Evolutionary conservation across 208 protist species (phyloP).

Genomic region (Crithidia bombi): DNA sequence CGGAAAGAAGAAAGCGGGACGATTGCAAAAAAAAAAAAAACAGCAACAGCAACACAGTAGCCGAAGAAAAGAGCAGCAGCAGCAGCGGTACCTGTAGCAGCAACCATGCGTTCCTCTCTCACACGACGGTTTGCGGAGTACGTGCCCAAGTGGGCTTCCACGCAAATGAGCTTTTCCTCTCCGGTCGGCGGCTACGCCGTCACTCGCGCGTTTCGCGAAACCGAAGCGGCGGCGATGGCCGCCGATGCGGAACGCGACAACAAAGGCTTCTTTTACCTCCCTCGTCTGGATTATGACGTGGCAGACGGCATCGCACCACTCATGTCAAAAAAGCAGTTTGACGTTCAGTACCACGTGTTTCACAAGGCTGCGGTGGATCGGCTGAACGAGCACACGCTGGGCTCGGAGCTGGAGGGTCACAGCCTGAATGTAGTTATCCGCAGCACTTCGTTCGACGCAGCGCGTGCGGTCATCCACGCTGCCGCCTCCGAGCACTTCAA

Average conservation of each 20-base stretch:
- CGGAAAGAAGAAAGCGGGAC: no score
- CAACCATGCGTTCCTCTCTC: constrained; percentile 46
- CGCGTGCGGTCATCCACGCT: constrained; percentile 64
- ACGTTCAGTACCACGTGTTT: constrained; percentile 80
- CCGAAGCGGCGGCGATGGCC: constrained; percentile 51
- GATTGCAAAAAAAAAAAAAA: no score
- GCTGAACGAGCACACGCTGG: constrained; percentile 79
- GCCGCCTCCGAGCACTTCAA: constrained; percentile 90
- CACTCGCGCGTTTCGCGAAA: constrained; percentile 66
- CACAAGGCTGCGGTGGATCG: constrained; percentile 78
- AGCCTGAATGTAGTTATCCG: constrained; percentile 81
- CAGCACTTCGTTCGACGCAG: constrained; percentile 81
- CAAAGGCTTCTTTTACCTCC: constrained; percentile 75
- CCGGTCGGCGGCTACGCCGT: constrained; percentile 32
- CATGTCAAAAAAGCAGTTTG: constrained; percentile 70
- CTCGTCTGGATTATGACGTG: constrained; percentile 71
- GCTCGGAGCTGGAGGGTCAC: constrained; percentile 83
- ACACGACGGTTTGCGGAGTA: constrained; percentile 56
- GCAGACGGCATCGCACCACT: constrained; percentile 64
- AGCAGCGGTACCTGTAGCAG: not conserved
- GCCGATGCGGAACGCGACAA: constrained; percentile 51
- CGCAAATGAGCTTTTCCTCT: constrained; percentile 5
- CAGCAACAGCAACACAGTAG: not conserved
- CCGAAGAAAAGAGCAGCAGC: not conserved
- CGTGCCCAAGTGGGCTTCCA: constrained; percentile 58